A percentile compares a stretch with the other conserved stretches of the same genome.
Evolutionary conservation across 208 protist genomes (phyloP).

Genomic region (Trypanosoma melophagium): DNA sequence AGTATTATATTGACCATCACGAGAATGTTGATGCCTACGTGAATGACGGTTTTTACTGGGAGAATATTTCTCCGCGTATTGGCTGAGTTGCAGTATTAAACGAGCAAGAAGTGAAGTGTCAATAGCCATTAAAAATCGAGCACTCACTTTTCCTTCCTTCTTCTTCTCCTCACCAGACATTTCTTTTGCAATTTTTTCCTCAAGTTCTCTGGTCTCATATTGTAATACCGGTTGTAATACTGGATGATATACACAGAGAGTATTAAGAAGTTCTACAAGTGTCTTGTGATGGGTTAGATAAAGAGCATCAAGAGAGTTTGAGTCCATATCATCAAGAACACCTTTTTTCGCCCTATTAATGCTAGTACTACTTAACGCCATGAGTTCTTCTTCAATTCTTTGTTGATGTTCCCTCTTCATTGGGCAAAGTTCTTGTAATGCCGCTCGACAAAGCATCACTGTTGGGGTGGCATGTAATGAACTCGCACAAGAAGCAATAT

Average conservation of each 20-base stretch:
- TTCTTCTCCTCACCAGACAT: neutral
- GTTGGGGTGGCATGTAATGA: neutral
- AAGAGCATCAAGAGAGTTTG: neutral
- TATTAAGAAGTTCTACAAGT: constrained; percentile 26
- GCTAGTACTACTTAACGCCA: neutral
- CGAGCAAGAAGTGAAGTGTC: constrained; percentile 39
- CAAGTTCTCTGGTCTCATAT: constrained; percentile 15
- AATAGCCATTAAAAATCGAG: constrained; percentile 31
- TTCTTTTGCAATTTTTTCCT: constrained; percentile 19
- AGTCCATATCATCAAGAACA: neutral
- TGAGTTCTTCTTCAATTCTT: neutral
- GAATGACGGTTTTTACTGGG: too few relatives aligned
- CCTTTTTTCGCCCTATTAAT: neutral
- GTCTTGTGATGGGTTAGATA: constrained; percentile 32
- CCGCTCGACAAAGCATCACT: constrained; percentile 1
- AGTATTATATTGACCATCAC: neutral
- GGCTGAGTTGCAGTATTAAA: neutral
- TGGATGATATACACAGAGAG: constrained; percentile 18
- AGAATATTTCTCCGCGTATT: too few relatives aligned
- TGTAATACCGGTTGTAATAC: constrained; percentile 13
- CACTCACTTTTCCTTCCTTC: constrained; percentile 1
- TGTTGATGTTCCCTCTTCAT: neutral
- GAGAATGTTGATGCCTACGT: neutral
- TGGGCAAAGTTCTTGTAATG: neutral
- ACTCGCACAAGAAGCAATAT: neutral